Base-by-base conservation (phyloP, 2,329 filamentous ascomycete genomes). In the Calonectria honghensis region DNA sequence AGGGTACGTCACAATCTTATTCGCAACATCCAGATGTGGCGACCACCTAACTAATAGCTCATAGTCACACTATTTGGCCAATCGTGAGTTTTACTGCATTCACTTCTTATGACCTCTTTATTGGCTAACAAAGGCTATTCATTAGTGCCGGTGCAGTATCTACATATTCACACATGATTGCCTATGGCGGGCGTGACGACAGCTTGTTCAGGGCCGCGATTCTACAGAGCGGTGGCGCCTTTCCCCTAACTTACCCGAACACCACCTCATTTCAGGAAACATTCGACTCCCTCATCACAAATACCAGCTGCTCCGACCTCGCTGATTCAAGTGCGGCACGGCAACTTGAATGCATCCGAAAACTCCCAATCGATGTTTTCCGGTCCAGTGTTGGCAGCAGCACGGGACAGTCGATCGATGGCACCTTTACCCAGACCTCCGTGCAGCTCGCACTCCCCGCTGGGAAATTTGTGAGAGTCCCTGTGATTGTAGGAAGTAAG, bases 381-480 rank as follows among this genome's bases (percentile, higher is more conserved):
- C 57, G 35, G 16, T 41, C 57, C 35, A 41, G n/a, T 10, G 57
- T 61, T 24, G 57, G 57, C 14, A 61, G 57, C 24, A 61, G 24
- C 35, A 61, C 57, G 18, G 57, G 57, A 29, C 57, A 61, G 20
- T 61, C 57, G 24, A 61, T 61, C 24, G 57, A 61, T 14, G 57
- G 57, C n/a, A 41, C 35, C 10, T 61, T 61, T 41, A 61, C 57
- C 7, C 35, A 61, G 20, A 61, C 57, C 9, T 61, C 57, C 6
- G 35, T 61, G 16, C 57, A 61, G 32, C 57, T 61, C n/a, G 57
- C 57, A 9, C 35, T 61, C 0, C 57, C 57, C 3, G 57, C 57
- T 41, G 57, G 57, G 24, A 61, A 61, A 16, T 61, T 61, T 20
- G n/a, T 61, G 13, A 41, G 16, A 16, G 14, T 61, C 13, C 57